These are phyloP conservation scores for Amanita rubescens DNA, from an alignment of 768 basidiomycete genomes.

Conservation along the genomic window DNA sequence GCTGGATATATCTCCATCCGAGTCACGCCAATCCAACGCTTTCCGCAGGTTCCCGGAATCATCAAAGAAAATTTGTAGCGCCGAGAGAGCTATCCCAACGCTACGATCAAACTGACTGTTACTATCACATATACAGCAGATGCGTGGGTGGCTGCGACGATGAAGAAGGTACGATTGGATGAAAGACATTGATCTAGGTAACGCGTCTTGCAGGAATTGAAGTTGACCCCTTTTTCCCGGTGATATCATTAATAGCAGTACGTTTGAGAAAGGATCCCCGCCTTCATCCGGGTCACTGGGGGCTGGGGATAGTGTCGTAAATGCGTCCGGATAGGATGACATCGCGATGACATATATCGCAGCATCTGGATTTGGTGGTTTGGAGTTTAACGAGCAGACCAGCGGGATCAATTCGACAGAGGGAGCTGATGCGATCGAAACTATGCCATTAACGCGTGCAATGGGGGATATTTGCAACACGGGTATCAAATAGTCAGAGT, in stretches of 20 bases:
- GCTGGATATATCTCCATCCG: background rate
- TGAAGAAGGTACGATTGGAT: conserved; percentile 35
- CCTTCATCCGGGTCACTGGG: no score
- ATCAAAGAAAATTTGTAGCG: conserved; percentile 42
- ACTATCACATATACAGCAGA: conserved; percentile 42
- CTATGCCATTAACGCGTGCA: background rate
- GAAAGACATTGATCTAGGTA: conserved; percentile 45
- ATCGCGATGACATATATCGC: background rate
- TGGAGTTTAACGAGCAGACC: background rate
- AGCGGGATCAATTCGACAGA: background rate
- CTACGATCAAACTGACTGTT: conserved; percentile 40
- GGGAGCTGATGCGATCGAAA: background rate
- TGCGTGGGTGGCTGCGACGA: background rate
- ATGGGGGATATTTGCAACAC: background rate
- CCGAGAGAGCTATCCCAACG: conserved; percentile 33
- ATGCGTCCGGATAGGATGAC: background rate
- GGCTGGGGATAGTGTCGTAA: no score
- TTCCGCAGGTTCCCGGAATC: conserved; percentile 33
- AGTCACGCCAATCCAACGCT: background rate
- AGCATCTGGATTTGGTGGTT: background rate
- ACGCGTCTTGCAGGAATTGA: conserved; percentile 4
- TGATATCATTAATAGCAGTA: background rate
- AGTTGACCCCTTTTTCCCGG: conserved; percentile 1
- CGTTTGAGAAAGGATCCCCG: no score
- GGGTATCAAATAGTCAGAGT: background rate